Base-by-base conservation (phyloP, 306 rosid species). In the cucumber (Cucumis sativus) region DNA sequence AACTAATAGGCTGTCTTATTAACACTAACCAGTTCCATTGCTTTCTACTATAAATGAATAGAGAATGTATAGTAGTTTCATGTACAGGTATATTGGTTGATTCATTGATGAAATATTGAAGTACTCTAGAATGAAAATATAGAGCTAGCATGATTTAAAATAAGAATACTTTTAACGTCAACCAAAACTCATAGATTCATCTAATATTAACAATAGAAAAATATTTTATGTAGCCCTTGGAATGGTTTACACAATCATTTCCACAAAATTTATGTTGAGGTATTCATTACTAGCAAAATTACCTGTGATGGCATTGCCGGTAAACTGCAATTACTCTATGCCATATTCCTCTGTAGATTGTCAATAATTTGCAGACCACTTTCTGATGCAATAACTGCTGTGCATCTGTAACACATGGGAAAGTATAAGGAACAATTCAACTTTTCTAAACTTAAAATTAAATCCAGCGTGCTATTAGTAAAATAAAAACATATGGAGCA, bases 381-480 rank as follows among this genome's bases (percentile, higher is more conserved):
- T 61, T 74, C 80, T 23, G 87, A 81, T 79, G 89, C 87, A 52
- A 83, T 81, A 61, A 83, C 80, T 43, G 82, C 82, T 40, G 84
- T 73, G 74, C 89, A 86, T 79, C 89, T 83, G 85, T 71, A 67
- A 71, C 41, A 16, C 60, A 47, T 4, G 37, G 14, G n/a, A 6
- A 25, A 49, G 59, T 20, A 69, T 23, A 45, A 69, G 20, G 39
- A 69, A 28, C 20, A 49, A 6, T 23, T 71, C 35, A 45, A 71
- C 41, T 71, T 21, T 15, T 71, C 41, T n/a, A 3, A 69, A 69
- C 39, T 45, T 43, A 12, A 69, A 69, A n/a, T 45, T 21, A 12
- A 43, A 69, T n/a, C 25, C 52, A 37, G 51, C 5, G 14, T 37
- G 71, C 10, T 66, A 66, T 39, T 18, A 66, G 49, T 8, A 10